Evolutionary conservation across 2,329 filamentous ascomycete genomes (phyloP), one percentile per base, ranked within the genome.

Genomic region (Dryadomyces quercus-mongolicae): DNA sequence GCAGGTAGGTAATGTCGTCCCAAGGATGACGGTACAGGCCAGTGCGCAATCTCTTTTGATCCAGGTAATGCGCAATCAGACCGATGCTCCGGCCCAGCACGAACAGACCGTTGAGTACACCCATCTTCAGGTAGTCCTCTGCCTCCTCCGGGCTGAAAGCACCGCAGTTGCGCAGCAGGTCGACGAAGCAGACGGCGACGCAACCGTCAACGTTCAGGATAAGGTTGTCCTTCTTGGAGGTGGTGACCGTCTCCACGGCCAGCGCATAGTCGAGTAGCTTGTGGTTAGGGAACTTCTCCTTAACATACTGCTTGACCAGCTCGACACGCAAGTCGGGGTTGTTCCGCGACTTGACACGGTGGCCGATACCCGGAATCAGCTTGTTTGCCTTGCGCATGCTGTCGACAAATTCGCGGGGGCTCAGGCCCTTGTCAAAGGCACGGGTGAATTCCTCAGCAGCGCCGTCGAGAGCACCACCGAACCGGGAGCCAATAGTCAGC

Each of bases 351-450:
- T 98, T 98, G 80, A 98, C 88, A 74, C 91, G 89, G 82, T 98
- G 93, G 64, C 93, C 93, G 65, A 98, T 98, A 80, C 93, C 93
- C 60, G 93, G 93, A 65, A 98, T 97, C 65, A 98, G 90, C 82
- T 97, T 98, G 85, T 98, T 98, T 76, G 93, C 89, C 81, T 97
- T 98, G 74, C 93, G 85, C 92, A 97, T 97, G 64, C 79, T 88
- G 77, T 98, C 93, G 62, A 98, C 93, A 66, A 98, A 98, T 74
- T 98, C 93, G 81, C 93, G 91, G 58, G 93, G 93, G 77, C 86
- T 94, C 62, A 97, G 85, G 66, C 90, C 91, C 84, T 95, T 96
- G 80, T 98, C 93, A 65, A 92, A 95, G 56, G 93, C 93, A 75
- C 90, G 91, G 71, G 88, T 91, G 80, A 98, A 98, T 78, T 98